These are phyloP conservation scores for Suhomyces yuchorum DNA, from an alignment of 1,139 yeast species.

Conservation along the genomic window DNA sequence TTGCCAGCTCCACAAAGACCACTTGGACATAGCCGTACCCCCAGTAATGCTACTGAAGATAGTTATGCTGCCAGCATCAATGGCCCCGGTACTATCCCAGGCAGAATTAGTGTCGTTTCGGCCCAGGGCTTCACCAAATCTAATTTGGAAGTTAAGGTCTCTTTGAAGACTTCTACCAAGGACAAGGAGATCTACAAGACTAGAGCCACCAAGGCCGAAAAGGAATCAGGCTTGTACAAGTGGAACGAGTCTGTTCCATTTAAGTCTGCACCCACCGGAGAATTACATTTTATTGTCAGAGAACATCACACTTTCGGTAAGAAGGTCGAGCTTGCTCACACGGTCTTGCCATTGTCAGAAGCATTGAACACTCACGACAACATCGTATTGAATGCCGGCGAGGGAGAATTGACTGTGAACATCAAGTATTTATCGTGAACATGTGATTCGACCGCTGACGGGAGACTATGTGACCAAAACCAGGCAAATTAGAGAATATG, in stretches of 20 bases:
- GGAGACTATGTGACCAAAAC: too few species aligned
- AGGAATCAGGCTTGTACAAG: constrained; percentile 42
- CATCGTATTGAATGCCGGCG: constrained; percentile 28
- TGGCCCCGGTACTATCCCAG: constrained; percentile 45
- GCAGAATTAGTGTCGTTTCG: constrained; percentile 53
- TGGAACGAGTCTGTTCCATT: constrained; percentile 73
- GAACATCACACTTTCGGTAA: constrained; percentile 79
- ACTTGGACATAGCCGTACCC: constrained; percentile 30
- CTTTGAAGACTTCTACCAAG: constrained; percentile 53
- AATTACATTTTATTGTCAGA: constrained; percentile 58
- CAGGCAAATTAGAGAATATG: too few species aligned
- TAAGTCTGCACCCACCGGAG: constrained; percentile 63
- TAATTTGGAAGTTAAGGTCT: constrained; percentile 52
- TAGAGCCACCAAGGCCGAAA: constrained; percentile 55
- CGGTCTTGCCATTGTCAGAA: constrained; percentile 44
- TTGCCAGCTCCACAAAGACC: constrained; percentile 47
- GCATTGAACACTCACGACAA: constrained; percentile 37
- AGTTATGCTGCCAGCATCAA: constrained; percentile 43
- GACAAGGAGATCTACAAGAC: constrained; percentile 68
- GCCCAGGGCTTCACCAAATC: constrained; percentile 37
- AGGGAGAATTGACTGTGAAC: constrained; percentile 35
- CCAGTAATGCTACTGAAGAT: constrained; percentile 30
- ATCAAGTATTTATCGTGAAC: constrained; percentile 26
- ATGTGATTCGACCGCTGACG: too few species aligned
- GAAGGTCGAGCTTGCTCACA: constrained; percentile 63